A percentile compares a stretch with the other conserved stretches of the same genome.
These are phyloP conservation scores for Aspergillus steynii DNA, from an alignment of 495 filamentous ascomycete genomes.

Conservation along the genomic window DNA sequence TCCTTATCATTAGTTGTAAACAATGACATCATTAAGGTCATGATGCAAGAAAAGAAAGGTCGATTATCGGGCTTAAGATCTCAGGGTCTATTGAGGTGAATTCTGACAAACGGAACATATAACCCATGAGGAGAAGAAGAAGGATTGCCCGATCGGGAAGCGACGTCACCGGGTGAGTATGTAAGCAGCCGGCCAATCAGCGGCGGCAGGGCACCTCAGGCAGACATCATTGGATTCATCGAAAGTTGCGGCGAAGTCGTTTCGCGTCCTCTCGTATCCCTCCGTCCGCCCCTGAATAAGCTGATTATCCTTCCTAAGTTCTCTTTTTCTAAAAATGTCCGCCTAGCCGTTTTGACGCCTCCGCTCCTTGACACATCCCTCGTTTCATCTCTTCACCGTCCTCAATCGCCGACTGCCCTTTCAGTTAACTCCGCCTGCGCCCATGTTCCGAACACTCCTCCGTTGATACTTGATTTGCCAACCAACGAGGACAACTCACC, in stretches of 20 bases:
- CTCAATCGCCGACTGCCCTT: not conserved
- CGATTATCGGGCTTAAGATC: no score
- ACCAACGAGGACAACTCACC: not conserved
- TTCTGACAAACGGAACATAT: no score
- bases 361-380: not conserved
- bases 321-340: not conserved
- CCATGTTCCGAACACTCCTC: not conserved
- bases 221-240: not conserved
- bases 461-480: not conserved
- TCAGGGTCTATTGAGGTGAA: no score
- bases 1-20: no score
- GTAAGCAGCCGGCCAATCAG: not conserved
- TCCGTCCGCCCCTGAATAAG: not conserved
- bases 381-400: not conserved
- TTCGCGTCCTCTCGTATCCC: not conserved
- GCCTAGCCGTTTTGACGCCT: not conserved
- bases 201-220: not conserved
- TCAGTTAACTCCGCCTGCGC: not conserved
- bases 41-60: no score
- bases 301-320: not conserved
- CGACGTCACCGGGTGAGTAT: not conserved
- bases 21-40: no score
- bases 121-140: no score
- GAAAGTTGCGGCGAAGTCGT: no score
- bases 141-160: not conserved